A percentile compares a stretch with the other conserved stretches of the same genome.
Conservation (phyloP, 768 basidiomycete genomes). For the Chiua virens region DNA sequence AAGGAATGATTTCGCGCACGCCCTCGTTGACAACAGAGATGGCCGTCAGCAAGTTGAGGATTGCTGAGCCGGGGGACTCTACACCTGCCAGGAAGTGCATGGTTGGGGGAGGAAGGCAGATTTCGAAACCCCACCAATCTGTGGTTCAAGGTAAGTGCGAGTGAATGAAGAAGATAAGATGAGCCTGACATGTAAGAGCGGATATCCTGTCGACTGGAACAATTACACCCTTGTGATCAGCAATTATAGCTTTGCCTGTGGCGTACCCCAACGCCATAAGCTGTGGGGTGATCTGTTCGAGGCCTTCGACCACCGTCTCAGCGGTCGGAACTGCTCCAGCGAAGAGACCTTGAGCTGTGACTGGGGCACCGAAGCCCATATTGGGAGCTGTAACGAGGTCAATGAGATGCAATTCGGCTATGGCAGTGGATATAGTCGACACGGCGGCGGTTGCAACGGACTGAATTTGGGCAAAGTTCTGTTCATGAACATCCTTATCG, state of each 20-base stretch:
- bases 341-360: conserved; percentile 62
- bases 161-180: not conserved
- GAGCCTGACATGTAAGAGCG: conserved; percentile 70
- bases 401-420: conserved; percentile 63
- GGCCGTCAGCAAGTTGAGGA: conserved; percentile 77
- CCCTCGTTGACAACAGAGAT: conserved; percentile 69
- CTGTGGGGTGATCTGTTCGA: conserved; percentile 71
- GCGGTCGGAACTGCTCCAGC: conserved; percentile 77
- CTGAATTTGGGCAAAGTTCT: conserved; percentile 57
- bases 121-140: conserved; percentile 93
- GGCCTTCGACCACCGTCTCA: conserved; percentile 65
- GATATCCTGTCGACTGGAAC: conserved; percentile 80
- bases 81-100: conserved; percentile 60
- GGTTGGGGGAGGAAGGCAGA: conserved; percentile 72
- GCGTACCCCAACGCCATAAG: conserved; percentile 79
- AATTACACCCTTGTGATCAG: conserved; percentile 68
- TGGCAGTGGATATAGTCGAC: conserved; percentile 46
- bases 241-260: conserved; percentile 60
- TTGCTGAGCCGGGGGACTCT: conserved; percentile 53
- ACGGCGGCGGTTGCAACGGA: conserved; percentile 50
- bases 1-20: conserved; percentile 79
- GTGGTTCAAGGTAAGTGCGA: conserved; percentile 8
- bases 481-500: conserved; percentile 60
- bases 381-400: conserved; percentile 60
- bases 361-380: conserved; percentile 74